Evolutionary conservation across 2,329 filamentous ascomycete genomes (phyloP).

Genomic region (Aschersonia sp.): DNA sequence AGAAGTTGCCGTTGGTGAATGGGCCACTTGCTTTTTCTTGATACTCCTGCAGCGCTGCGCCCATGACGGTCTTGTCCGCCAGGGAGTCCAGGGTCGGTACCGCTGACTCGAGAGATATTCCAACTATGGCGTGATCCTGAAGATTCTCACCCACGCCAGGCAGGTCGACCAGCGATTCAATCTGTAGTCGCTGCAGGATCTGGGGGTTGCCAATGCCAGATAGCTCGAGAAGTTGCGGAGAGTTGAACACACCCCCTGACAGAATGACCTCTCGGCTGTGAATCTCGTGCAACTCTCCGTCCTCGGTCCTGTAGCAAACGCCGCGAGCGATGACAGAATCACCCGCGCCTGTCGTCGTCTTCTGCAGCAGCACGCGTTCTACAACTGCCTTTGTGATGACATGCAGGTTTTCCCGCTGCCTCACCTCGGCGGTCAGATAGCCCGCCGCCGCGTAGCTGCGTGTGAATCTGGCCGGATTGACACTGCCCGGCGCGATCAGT

Average conservation of each 20-base stretch:
- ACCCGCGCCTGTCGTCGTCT: too few relatives aligned
- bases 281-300: too few relatives aligned
- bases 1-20: not conserved
- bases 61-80: conserved; percentile 8
- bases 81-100: too few relatives aligned
- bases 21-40: not conserved
- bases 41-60: not conserved
- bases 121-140: conserved; percentile 19
- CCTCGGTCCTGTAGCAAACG: too few relatives aligned
- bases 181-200: conserved; percentile 16
- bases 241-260: conserved; percentile 7
- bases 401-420: too few relatives aligned
- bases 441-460: too few relatives aligned
- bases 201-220: conserved; percentile 17
- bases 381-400: too few relatives aligned
- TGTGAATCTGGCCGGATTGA: too few relatives aligned
- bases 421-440: too few relatives aligned
- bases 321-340: too few relatives aligned
- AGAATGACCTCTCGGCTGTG: conserved; percentile 5
- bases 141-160: conserved; percentile 24
- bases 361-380: too few relatives aligned
- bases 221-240: conserved; percentile 15
- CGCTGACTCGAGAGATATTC: conserved; percentile 18
- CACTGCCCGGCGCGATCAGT: too few relatives aligned
- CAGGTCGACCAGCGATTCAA: conserved; percentile 19